Evolutionary conservation across 352 stramenopile species (phyloP).

Genomic region (Globisporangium lucens): DNA sequence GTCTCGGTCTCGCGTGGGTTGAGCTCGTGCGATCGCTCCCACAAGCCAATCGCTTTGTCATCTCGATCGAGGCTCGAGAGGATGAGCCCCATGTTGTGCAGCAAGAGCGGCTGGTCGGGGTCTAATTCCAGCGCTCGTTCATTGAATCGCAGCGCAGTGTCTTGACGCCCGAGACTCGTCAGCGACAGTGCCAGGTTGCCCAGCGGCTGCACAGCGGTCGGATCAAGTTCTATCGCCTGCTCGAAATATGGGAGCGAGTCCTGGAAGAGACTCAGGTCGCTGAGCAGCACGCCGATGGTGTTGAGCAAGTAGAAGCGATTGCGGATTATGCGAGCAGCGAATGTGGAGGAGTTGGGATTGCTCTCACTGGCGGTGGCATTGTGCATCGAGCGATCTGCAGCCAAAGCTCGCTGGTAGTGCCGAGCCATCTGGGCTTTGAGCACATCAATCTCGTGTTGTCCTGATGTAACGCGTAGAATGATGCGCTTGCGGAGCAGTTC

Average conservation of each 20-base stretch:
- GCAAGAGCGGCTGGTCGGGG: conserved; percentile 19
- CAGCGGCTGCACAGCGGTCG: conserved; percentile 14
- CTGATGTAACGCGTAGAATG: neutral
- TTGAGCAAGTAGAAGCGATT: conserved; percentile 23
- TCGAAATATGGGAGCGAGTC: conserved; percentile 19
- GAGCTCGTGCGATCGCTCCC: conserved; percentile 8
- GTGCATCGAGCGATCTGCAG: neutral
- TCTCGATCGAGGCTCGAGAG: conserved; percentile 8
- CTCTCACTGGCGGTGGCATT: neutral
- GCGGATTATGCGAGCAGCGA: neutral
- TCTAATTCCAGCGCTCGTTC: conserved; percentile 12
- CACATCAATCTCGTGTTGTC: neutral
- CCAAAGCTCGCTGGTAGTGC: conserved; percentile 13
- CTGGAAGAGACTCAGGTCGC: conserved; percentile 4
- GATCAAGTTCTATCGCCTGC: conserved; percentile 9
- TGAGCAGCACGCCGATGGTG: conserved; percentile 25
- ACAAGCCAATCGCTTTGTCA: conserved; percentile 15
- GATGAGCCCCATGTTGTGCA: conserved; percentile 30
- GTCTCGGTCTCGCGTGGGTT: conserved; percentile 15
- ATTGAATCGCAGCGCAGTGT: conserved; percentile 17
- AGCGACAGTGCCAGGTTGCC: conserved; percentile 23
- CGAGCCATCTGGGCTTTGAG: neutral
- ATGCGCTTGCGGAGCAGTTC: conserved; percentile 10
- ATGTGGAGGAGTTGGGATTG: neutral
- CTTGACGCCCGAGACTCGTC: conserved; percentile 9